phyloP scores from a whole-genome alignment of 495 filamentous ascomycete genomes.

The Neurospora discreta region DNA sequence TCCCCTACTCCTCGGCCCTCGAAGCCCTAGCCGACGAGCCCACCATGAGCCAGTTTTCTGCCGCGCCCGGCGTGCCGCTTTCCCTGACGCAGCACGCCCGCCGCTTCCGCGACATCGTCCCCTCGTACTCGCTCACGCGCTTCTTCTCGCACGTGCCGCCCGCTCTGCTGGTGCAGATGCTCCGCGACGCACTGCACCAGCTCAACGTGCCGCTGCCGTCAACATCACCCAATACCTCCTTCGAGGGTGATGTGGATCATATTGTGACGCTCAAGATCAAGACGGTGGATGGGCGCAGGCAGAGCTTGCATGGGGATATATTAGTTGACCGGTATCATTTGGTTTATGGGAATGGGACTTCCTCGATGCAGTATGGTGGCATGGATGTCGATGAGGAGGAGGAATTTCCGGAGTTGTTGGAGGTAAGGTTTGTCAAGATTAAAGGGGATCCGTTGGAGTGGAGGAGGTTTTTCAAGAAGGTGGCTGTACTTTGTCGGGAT shows the following conservation, averaged over 20 bases:
- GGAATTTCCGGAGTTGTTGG: slow-evolving; percentile 66
- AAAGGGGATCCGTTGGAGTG: slow-evolving; percentile 97
- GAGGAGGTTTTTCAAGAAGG: slow-evolving; percentile 92
- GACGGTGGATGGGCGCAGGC: slow-evolving; percentile 67
- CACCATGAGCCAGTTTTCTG: slow-evolving; percentile 83
- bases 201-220: slow-evolving; percentile 66
- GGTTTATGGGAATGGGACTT: slow-evolving; percentile 8
- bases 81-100: slow-evolving; percentile 76
- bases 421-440: slow-evolving; percentile 85
- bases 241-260: slow-evolving; percentile 24
- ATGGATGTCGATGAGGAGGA: slow-evolving; percentile 23
- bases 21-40: slow-evolving; percentile 75
- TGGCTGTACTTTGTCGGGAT: slow-evolving; percentile 73
- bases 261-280: slow-evolving; percentile 58
- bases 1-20: slow-evolving; percentile 26
- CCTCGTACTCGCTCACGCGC: slow-evolving; percentile 69
- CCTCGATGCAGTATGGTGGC: neutral
- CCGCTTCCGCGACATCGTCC: slow-evolving; percentile 76
- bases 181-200: slow-evolving; percentile 70
- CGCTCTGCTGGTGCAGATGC: slow-evolving; percentile 64
- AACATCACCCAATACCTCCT: slow-evolving; percentile 9
- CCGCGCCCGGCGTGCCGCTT: slow-evolving; percentile 66
- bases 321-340: slow-evolving; percentile 56
- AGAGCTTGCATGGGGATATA: slow-evolving; percentile 74
- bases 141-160: slow-evolving; percentile 81